Evolutionary conservation across 202 grass and related monocot species (phyloP).

Genomic region (Dendrocalamus latiflorus): DNA sequence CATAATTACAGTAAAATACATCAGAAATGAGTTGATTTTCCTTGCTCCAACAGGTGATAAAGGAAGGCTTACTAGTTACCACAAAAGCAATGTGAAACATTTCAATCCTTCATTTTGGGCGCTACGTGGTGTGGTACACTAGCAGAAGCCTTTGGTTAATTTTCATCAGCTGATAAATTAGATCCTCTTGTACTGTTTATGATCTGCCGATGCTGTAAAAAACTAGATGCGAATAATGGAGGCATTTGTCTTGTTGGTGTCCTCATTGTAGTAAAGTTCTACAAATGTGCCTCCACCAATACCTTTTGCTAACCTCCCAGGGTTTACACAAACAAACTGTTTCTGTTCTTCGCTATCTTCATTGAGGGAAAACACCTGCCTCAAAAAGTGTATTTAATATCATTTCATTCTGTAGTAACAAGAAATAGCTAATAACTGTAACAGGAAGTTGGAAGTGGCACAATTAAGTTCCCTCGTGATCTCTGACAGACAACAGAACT

Average conservation of each 20-base stretch:
- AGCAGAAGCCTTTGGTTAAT: neutral
- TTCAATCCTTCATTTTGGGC: neutral
- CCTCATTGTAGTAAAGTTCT: conserved; percentile 5
- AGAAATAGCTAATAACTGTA: too few species aligned
- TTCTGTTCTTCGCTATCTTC: conserved; percentile 32
- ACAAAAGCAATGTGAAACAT: neutral
- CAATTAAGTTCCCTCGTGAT: too few species aligned
- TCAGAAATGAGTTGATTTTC: neutral
- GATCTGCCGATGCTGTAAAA: neutral
- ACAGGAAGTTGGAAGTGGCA: too few species aligned
- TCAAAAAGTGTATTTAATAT: neutral
- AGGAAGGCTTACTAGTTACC: neutral
- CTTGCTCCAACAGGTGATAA: neutral
- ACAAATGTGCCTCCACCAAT: conserved; percentile 87
- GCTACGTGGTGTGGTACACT: neutral
- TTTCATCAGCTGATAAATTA: neutral
- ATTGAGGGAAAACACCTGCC: conserved; percentile 56
- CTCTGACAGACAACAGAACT: too few species aligned
- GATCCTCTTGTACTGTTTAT: neutral
- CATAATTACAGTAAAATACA: neutral
- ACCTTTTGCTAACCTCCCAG: conserved; percentile 83
- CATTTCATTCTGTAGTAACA: conserved; percentile 17
- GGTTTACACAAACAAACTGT: conserved; percentile 69
- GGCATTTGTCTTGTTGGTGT: conserved; percentile 41
- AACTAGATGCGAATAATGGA: conserved; percentile 74